phyloP scores from a whole-genome alignment of 225 moss, liverwort and hornwort species.

The Marchantia polymorpha region DNA sequence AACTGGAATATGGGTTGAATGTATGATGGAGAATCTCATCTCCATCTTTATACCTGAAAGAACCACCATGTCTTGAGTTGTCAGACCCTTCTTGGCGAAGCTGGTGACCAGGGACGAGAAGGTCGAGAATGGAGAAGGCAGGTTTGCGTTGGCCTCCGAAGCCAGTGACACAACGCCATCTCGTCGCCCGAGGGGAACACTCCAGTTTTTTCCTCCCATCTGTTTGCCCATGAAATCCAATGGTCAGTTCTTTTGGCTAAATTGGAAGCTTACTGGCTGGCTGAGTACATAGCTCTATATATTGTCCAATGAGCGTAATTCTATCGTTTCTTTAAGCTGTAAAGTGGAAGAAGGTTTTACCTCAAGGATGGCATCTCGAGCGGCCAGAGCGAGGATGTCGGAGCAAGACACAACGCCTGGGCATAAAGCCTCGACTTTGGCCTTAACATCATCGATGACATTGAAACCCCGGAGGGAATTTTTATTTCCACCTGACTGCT shows the following conservation, averaged over 20 bases:
- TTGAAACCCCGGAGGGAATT: conserved; percentile 44
- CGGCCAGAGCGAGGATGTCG: conserved; percentile 34
- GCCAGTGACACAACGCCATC: conserved; percentile 32
- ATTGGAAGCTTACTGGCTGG: too few species aligned
- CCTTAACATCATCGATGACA: conserved; percentile 26
- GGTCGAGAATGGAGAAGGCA: conserved; percentile 18
- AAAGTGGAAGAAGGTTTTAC: neutral
- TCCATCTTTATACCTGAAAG: too few species aligned
- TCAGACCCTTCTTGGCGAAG: conserved; percentile 25
- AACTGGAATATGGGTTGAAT: too few species aligned
- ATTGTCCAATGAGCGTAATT: too few species aligned
- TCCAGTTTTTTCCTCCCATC: neutral
- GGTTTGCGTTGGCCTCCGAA: conserved; percentile 8
- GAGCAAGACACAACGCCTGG: conserved; percentile 36
- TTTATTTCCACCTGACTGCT: conserved; percentile 21
- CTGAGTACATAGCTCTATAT: too few species aligned
- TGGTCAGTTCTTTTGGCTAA: too few species aligned
- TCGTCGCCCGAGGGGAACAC: conserved; percentile 32
- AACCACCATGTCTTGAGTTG: neutral
- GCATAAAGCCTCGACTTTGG: conserved; percentile 24
- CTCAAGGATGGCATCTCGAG: conserved; percentile 32
- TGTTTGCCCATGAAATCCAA: too few species aligned
- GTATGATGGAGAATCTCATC: too few species aligned
- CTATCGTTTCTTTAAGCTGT: too few species aligned
- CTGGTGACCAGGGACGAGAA: neutral